Base-by-base conservation (phyloP, 2,329 filamentous ascomycete genomes). In the Neonectria magnoliae region DNA sequence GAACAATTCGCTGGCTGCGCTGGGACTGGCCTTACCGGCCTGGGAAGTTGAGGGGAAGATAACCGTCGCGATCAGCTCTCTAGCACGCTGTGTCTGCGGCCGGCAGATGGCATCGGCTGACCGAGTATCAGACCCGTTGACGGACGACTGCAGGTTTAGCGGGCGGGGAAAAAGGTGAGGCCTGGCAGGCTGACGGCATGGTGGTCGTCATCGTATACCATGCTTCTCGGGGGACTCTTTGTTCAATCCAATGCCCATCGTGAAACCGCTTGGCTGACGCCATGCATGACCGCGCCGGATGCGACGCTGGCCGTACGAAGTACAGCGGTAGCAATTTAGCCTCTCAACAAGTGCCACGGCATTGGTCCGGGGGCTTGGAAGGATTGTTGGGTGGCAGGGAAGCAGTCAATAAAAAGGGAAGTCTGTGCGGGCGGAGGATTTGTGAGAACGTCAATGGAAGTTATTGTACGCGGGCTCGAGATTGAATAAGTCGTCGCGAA, bases 181-280 rank as follows among this genome's bases (percentile, higher is more conserved):
- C 4, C 14, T 48, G 16, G 13, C 45, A 9, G 45, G 25, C 27
- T 50, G 47, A 50, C 47, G 44, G 36, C 25, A 50, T 18, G 8
- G 31, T 33, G 18, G 27, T 36, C 48, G 29, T 50, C 47, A 51
- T 51, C 9, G 48, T 20, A 20, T 33, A 8, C 14, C 48, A 51
- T 18, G 29, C 48, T 11, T 42, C n/a, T 42, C 38, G 38, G n/a
- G n/a, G n/a, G 18, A 6, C 18, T 53, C 51, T 25, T 53, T 53
- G 51, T 25, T 38, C 20, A 45, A 53, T 42, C 48, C 48, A 33
- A 20, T 27, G 25, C 7, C 22, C 22, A 22, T 45, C 41, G 29
- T 55, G 57, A 54, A 55, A 60, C 57, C 20, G 25, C 45, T 41
- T 52, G 57, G 42, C 50, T 41, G 42, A 48, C 45, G 57, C 57